Conservation (phyloP, 208 protist genomes). For the Leishmania aethiopica region DNA sequence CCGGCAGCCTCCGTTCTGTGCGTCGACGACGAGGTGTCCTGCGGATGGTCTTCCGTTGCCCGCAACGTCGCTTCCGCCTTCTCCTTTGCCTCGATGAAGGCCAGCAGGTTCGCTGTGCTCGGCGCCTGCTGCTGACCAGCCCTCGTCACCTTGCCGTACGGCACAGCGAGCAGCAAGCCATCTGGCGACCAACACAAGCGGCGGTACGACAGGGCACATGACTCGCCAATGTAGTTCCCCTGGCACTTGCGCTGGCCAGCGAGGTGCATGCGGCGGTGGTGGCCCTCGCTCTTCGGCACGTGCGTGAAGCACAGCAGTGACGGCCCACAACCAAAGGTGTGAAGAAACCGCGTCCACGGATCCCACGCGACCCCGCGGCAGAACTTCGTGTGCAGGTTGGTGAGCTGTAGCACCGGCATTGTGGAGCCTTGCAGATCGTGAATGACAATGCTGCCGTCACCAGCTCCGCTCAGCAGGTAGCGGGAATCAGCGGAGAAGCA, state of each 20-base stretch:
- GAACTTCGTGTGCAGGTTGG: conserved; percentile 74
- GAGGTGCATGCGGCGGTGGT: conserved; percentile 46
- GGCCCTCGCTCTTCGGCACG: conserved; percentile 32
- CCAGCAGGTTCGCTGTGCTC: conserved; percentile 29
- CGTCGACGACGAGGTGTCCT: not conserved
- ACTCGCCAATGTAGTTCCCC: conserved; percentile 79
- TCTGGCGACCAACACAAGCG: conserved; percentile 85
- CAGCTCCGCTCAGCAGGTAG: conserved; percentile 74
- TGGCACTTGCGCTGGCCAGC: conserved; percentile 58
- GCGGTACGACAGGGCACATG: conserved; percentile 73
- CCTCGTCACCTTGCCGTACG: conserved; percentile 67
- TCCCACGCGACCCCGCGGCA: conserved; percentile 90
- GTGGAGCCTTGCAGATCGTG: conserved; percentile 76
- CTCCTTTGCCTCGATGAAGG: conserved; percentile 37
- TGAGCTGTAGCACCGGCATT: conserved; percentile 70
- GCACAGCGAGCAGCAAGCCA: conserved; percentile 73
- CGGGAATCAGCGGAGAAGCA: conserved; percentile 85
- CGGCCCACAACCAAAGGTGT: conserved; percentile 74
- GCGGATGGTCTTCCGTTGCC: not conserved
- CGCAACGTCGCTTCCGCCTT: conserved; percentile 6
- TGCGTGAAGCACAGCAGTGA: conserved; percentile 73
- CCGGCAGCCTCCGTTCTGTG: not conserved
- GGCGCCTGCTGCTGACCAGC: conserved; percentile 2
- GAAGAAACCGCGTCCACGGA: conserved; percentile 72
- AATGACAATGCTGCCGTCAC: conserved; percentile 81